These are phyloP conservation scores for Phytophthora crassamura DNA, from an alignment of 352 stramenopile genomes.

Conservation along the genomic window DNA sequence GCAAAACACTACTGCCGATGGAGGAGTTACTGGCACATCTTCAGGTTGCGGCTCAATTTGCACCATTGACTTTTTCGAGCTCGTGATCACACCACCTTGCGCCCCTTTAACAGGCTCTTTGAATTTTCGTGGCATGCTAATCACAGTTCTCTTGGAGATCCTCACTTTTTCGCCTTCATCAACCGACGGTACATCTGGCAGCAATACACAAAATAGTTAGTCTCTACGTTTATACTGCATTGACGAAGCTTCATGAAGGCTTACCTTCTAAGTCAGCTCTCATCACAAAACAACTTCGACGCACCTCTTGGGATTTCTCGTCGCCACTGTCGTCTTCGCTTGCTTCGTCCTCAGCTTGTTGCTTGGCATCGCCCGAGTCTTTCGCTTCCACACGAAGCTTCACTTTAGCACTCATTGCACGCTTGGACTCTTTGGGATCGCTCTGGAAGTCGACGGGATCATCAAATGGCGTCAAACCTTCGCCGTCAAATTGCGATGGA, in stretches of 20 bases:
- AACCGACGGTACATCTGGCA: conserved; percentile 4
- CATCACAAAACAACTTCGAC: conserved; percentile 25
- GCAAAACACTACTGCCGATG: conserved; percentile 31
- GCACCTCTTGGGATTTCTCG: conserved; percentile 20
- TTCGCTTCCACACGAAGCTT: background rate
- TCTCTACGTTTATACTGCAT: background rate
- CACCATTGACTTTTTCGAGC: background rate
- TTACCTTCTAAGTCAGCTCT: conserved; percentile 24
- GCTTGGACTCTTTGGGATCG: background rate
- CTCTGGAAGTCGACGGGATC: background rate
- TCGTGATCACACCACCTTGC: background rate
- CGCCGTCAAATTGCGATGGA: background rate
- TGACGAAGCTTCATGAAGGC: conserved; percentile 11
- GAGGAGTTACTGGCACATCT: background rate
- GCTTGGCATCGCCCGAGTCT: background rate
- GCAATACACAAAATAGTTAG: background rate
- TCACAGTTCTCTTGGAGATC: conserved; percentile 13
- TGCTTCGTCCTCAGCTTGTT: conserved; percentile 2
- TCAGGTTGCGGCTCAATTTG: no score
- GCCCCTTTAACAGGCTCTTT: background rate
- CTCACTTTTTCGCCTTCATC: conserved; percentile 2
- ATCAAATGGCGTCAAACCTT: background rate
- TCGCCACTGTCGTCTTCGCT: conserved; percentile 1
- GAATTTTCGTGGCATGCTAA: conserved; percentile 25
- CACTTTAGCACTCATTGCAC: background rate